phyloP scores from a whole-genome alignment of 768 basidiomycete species.

The Guyanaporus albipodus region DNA sequence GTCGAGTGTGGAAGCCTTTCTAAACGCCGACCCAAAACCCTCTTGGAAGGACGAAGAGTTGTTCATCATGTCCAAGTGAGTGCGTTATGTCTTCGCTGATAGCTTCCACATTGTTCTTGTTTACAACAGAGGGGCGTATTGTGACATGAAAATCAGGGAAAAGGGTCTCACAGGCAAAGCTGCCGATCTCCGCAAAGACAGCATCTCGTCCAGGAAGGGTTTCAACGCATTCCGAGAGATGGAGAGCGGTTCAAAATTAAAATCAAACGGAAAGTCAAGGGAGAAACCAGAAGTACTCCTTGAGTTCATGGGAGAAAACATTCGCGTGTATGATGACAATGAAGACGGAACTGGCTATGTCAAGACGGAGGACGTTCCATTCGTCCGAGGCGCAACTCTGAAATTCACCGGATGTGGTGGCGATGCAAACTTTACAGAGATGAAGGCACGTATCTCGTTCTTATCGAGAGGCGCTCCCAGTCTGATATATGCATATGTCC shows the following conservation, averaged over 20 bases:
- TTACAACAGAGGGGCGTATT: constrained; percentile 69
- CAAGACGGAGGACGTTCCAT: constrained; percentile 40
- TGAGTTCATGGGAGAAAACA: constrained; percentile 68
- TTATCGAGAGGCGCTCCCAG: not conserved
- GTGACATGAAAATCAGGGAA: constrained; percentile 94
- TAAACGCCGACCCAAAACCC: constrained; percentile 79
- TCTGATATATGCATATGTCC: constrained; percentile 2
- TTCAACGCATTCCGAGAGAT: constrained; percentile 82
- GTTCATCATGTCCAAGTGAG: constrained; percentile 84
- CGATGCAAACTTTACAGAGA: constrained; percentile 60
- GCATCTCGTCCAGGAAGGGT: constrained; percentile 47
- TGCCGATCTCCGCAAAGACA: constrained; percentile 55
- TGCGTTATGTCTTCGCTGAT: constrained; percentile 2
- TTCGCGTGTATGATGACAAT: constrained; percentile 52
- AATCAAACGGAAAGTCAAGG: constrained; percentile 33
- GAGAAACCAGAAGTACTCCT: constrained; percentile 60
- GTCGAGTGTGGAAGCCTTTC: constrained; percentile 65
- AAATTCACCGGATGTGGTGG: constrained; percentile 50
- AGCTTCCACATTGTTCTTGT: too few relatives aligned
- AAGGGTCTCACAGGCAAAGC: constrained; percentile 80
- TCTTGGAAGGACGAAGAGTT: constrained; percentile 74
- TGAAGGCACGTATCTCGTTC: constrained; percentile 38
- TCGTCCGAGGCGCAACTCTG: constrained; percentile 43
- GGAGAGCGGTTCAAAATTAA: constrained; percentile 37
- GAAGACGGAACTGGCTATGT: constrained; percentile 49